Evolutionary conservation across 106 monocot genomes (phyloP), one percentile per base, ranked within the genome.

Genomic region (Dendrobium chrysotoxum): DNA sequence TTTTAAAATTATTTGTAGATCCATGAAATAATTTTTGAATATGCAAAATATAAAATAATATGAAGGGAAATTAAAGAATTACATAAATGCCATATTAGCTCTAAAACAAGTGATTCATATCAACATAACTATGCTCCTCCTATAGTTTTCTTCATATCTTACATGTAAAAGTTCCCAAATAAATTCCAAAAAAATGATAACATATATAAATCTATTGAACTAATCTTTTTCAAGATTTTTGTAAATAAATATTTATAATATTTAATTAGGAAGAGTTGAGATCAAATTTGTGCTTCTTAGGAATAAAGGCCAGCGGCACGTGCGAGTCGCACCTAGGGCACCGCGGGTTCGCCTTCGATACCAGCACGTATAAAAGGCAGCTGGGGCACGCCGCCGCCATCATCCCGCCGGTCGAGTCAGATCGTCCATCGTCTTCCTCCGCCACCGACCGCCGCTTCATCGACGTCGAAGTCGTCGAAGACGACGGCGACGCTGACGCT

Each of bases 301-400:
- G 20, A 26, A 42, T 42, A 7, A 42, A 40, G 13, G 81, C 84
- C 0, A 67, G 9, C 50, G 88, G 89, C 21, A 93, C 91, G 73
- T 77, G 80, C 55, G 90, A 84, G 67, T 75, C 80, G 66, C 93
- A 93, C 41, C 89, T 41, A 9, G 86, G 89, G 86, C 93, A 96
- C 75, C 83, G 74, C 16, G 93, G 96, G 55, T 86, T 85, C 4
- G 21, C 35, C 79, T 79, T 87, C 13, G 93, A 83, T 17, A 96
- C 87, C 65, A 96, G 81, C 77, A 96, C 96, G 76, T 93, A 96
- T 5, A 86, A 70, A 47, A 96, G 86, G 76, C 96, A 96, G 18
- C 85, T 80, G 1, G 96, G 92, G 67, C 96, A 98, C 23, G 89
- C 97, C 3, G 96, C 92, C 28, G 92, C 96, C 70, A 80, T 66